Conservation (phyloP, 225 moss, liverwort and hornwort species). For the Pseudisothecium myosuroides region DNA sequence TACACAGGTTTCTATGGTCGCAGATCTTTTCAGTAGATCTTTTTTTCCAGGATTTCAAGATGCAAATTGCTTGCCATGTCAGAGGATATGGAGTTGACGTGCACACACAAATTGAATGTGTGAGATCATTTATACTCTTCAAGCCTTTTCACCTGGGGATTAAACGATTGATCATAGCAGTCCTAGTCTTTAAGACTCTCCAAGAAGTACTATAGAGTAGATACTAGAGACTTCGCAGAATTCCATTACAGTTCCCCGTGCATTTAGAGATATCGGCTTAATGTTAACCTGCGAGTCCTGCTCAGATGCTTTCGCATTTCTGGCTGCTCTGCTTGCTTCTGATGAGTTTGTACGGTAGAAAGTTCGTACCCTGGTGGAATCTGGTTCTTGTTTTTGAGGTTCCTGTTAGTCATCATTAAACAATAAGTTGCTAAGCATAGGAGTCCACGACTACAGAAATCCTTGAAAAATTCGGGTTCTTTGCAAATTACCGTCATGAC, state of each 20-base stretch:
- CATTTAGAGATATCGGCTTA: neutral
- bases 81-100: neutral
- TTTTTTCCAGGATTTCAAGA: neutral
- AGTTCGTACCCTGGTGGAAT: constrained; percentile 1
- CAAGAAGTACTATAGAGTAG: neutral
- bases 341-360: constrained; percentile 27
- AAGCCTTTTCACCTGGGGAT: neutral
- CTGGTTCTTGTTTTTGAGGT: constrained; percentile 12
- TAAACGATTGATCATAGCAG: neutral
- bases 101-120: neutral
- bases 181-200: neutral
- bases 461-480: neutral
- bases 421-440: neutral
- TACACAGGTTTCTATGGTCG: neutral
- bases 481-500: constrained; percentile 3
- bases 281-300: constrained; percentile 13
- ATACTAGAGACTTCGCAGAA: neutral
- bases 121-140: neutral
- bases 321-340: constrained; percentile 19
- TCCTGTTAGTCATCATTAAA: constrained; percentile 6
- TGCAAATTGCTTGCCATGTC: neutral
- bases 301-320: neutral
- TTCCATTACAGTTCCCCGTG: neutral
- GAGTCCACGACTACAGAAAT: neutral
- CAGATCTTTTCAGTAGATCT: neutral